Percentiles rank a stretch among this genome's conserved stretches.
phyloP scores from a whole-genome alignment of 2,329 filamentous ascomycete genomes.

The Alternaria tenuissima region DNA sequence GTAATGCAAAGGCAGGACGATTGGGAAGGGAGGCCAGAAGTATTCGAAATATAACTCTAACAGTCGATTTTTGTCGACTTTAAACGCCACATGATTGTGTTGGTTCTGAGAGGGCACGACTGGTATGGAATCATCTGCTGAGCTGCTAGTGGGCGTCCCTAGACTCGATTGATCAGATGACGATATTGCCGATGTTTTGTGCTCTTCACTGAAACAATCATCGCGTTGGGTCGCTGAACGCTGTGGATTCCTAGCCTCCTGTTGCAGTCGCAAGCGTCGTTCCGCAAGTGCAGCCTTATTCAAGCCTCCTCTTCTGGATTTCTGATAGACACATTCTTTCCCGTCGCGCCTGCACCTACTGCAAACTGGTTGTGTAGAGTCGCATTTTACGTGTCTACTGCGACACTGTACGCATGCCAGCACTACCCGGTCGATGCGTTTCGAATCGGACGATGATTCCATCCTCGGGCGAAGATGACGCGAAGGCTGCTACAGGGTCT shows the following conservation, averaged over 20 bases:
- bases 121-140: conserved; percentile 3
- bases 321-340: conserved; percentile 45
- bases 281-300: conserved; percentile 44
- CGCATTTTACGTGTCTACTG: conserved; percentile 47
- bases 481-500: neutral
- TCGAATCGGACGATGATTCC: conserved; percentile 28
- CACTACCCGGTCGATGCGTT: conserved; percentile 39
- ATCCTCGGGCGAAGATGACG: conserved; percentile 16
- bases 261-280: conserved; percentile 37
- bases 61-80: conserved; percentile 38
- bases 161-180: neutral
- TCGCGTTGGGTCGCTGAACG: conserved; percentile 3
- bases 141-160: neutral
- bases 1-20: conserved; percentile 59
- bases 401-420: conserved; percentile 47
- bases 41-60: conserved; percentile 50
- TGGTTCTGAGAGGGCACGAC: conserved; percentile 7
- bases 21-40: conserved; percentile 64
- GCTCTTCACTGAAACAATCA: neutral
- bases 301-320: conserved; percentile 46
- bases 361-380: conserved; percentile 42
- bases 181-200: neutral
- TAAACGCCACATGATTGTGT: conserved; percentile 30
- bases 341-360: conserved; percentile 43
- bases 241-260: conserved; percentile 30